A percentile compares a stretch with the other conserved stretches of the same genome.
Conservation (phyloP, 768 basidiomycete species). For the Pilatotrama ljubarskyi region DNA sequence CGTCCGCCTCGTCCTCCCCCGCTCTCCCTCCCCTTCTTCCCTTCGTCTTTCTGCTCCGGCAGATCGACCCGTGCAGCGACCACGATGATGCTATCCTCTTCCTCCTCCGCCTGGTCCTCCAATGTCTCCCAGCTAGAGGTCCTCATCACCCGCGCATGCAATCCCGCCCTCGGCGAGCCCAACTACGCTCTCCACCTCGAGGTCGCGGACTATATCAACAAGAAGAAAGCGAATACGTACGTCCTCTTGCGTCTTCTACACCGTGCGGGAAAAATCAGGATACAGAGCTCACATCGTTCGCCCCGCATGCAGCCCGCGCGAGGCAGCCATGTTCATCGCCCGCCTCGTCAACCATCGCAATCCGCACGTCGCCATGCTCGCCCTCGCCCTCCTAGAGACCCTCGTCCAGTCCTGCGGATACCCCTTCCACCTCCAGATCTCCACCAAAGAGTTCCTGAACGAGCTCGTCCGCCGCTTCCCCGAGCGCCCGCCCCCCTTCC, state of each 20-base stretch:
- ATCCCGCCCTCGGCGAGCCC: constrained; percentile 81
- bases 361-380: constrained; percentile 85
- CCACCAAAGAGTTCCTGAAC: constrained; percentile 97
- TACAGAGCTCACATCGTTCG: neutral
- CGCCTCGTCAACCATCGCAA: constrained; percentile 90
- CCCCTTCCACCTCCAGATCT: constrained; percentile 93
- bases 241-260: constrained; percentile 30
- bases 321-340: constrained; percentile 84
- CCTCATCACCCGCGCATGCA: constrained; percentile 81
- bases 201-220: constrained; percentile 89
- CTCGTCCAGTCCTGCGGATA: constrained; percentile 97
- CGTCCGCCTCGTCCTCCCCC: constrained; percentile 3
- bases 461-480: constrained; percentile 98
- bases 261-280: neutral
- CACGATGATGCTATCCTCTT: constrained; percentile 1
- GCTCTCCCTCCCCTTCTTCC: neutral
- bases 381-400: constrained; percentile 84
- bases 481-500: constrained; percentile 94
- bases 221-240: constrained; percentile 95
- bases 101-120: constrained; percentile 12
- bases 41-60: neutral
- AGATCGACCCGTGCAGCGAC: neutral
- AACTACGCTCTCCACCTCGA: constrained; percentile 93
- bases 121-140: constrained; percentile 38
- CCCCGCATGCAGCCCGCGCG: constrained; percentile 65